Evolutionary conservation across 2,329 filamentous ascomycete genomes (phyloP).

Genomic region (Colletotrichum navitas): DNA sequence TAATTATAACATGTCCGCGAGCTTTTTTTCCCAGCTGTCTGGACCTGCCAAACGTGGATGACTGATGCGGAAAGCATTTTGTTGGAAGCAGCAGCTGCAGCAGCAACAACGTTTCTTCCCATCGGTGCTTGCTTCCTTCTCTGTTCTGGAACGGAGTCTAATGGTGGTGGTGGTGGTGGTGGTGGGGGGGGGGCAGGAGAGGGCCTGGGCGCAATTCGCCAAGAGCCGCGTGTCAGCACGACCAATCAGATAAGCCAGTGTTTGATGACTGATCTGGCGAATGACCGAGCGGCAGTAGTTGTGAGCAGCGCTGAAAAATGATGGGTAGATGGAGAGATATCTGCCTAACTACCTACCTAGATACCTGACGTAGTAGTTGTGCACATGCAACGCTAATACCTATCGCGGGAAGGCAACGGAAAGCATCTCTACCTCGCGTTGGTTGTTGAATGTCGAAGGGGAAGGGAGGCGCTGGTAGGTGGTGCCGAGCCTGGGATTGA

Average conservation of each 20-base stretch:
- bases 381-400: background rate
- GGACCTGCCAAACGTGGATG: background rate
- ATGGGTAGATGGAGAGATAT: background rate
- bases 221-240: constrained; percentile 29
- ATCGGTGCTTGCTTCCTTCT: constrained; percentile 28
- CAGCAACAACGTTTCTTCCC: constrained; percentile 1
- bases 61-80: background rate
- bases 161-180: constrained; percentile 16
- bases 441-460: background rate
- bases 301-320: background rate
- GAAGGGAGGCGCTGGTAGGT: background rate
- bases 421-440: background rate
- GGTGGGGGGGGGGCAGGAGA: background rate
- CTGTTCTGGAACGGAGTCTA: constrained; percentile 36
- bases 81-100: constrained; percentile 13
- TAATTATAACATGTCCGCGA: background rate
- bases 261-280: background rate
- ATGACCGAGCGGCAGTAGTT: constrained; percentile 1
- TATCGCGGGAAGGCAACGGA: background rate
- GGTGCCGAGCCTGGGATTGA: too few relatives aligned
- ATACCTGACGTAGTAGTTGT: too few relatives aligned
- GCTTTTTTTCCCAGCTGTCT: background rate
- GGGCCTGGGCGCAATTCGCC: constrained; percentile 24
- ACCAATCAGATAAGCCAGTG: constrained; percentile 15
- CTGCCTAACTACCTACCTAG: too few relatives aligned